Conservation (phyloP, 192 early-diverging fungal genomes). For the Mortierella antarctica region DNA sequence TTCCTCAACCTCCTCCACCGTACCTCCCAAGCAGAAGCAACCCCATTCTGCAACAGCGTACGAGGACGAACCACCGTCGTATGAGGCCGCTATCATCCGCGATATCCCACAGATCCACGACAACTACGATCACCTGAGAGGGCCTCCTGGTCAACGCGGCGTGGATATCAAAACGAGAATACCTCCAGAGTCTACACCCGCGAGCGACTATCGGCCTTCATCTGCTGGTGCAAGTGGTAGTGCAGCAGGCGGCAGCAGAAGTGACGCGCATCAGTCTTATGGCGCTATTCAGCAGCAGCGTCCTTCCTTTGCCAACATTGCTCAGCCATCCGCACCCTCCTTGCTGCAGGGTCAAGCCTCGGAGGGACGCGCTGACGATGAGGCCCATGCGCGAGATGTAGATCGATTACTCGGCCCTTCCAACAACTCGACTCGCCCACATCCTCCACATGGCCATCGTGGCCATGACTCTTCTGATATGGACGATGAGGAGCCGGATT, state of each 20-base stretch:
- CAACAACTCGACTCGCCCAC: not conserved
- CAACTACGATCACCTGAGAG: slow-evolving; percentile 47
- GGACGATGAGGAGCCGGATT: slow-evolving; percentile 19
- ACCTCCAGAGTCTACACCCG: slow-evolving; percentile 35
- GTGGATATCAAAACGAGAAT: slow-evolving; percentile 46
- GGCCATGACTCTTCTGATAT: no score
- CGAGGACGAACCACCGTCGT: slow-evolving; percentile 38
- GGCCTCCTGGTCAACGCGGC: slow-evolving; percentile 44
- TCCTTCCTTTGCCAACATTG: not conserved
- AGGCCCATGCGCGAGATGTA: slow-evolving; percentile 23
- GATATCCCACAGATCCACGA: slow-evolving; percentile 41
- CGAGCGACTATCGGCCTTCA: slow-evolving; percentile 13
- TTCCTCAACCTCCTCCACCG: not conserved
- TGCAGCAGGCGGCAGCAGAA: slow-evolving; percentile 8
- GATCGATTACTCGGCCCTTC: slow-evolving; percentile 25
- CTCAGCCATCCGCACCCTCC: not conserved
- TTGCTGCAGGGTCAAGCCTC: slow-evolving; percentile 15
- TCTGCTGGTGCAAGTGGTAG: slow-evolving; percentile 2
- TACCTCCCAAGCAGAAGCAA: not conserved
- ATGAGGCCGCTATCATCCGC: slow-evolving; percentile 23
- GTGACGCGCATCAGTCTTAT: slow-evolving; percentile 1
- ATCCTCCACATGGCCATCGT: not conserved
- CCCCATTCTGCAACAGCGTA: not conserved
- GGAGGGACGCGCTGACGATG: slow-evolving; percentile 32
- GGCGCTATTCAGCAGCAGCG: not conserved